Evolutionary conservation across 371 early-diverging fungal genomes (phyloP).

Genomic region (Apophysomyces variabilis): DNA sequence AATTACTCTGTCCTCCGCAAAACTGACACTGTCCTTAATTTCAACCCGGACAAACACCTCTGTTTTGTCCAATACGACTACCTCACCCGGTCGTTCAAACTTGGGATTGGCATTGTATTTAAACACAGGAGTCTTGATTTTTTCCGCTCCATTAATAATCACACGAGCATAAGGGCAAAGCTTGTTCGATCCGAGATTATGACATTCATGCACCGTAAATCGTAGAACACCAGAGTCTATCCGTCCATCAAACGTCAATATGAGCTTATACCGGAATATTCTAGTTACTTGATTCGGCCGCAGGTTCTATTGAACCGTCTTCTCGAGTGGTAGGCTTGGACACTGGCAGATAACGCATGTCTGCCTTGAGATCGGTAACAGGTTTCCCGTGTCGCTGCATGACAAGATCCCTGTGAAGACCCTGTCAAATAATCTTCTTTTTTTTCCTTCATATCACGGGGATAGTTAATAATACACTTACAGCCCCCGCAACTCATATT

Average conservation of each 20-base stretch:
- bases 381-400: constrained; percentile 56
- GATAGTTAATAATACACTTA: constrained; percentile 21
- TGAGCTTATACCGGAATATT: background rate
- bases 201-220: constrained; percentile 54
- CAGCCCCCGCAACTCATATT: constrained; percentile 47
- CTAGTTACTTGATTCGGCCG: constrained; percentile 61
- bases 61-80: constrained; percentile 54
- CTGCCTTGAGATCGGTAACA: constrained; percentile 57
- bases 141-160: constrained; percentile 49
- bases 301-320: constrained; percentile 51
- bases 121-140: constrained; percentile 41
- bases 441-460: background rate
- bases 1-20: constrained; percentile 38
- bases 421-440: background rate
- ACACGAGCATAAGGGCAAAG: constrained; percentile 53
- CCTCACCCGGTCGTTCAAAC: constrained; percentile 54
- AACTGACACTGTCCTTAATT: constrained; percentile 46
- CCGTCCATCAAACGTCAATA: background rate
- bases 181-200: constrained; percentile 40
- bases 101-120: constrained; percentile 52
- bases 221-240: constrained; percentile 59
- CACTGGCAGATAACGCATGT: constrained; percentile 66
- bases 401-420: constrained; percentile 29
- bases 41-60: constrained; percentile 40
- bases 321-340: constrained; percentile 53